Evolutionary conservation across 352 stramenopile species (phyloP), one percentile per base, ranked within the genome.

Genomic region (Phytophthora pisi): DNA sequence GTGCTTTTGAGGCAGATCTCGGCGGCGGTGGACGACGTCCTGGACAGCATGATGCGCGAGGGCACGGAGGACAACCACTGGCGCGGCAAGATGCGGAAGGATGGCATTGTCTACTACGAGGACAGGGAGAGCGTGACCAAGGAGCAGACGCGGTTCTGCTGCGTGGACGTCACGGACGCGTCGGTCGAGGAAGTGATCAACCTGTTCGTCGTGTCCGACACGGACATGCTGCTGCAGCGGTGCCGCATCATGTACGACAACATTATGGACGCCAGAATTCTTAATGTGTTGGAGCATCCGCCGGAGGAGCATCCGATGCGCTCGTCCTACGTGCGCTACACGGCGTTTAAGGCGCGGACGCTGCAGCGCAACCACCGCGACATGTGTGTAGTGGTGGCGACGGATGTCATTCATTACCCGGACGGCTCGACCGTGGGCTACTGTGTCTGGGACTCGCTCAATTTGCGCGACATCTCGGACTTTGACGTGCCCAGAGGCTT

Each of bases 381-480:
- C 43, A 81, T 81, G 73, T 79, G 72, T n/a, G 76, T 84, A 4
- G 62, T 79, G 16, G 72, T 81, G 20, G 66, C 76, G 7, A 84
- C 76, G 20, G 63, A 84, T 16, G 72, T 84, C 34, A 72, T 72
- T 7, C 28, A 70, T 13, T 74, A 47, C 43, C 57, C 72, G 15
- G 66, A 84, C 36, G 76, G 76, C 31, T 81, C 76, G 16, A 84
- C 70, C 0, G n/a, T 81, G 20, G 76, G 76, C 57, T 84, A 84
- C 54, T 84, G 76, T 50, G 76, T 84, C 9, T 84, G 76, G 76
- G 76, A 84, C 57, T 84, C 76, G 58, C 70, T 84, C 9, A 77
- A 81, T 43, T 28, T 79, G 34, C 61, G 60, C 31, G 64, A 81
- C 30, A 55, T 81, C 13, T 79, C 65, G 8, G 45, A 76, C 15